Evolutionary conservation across 2,329 filamentous ascomycete species (phyloP).

Genomic region (Zymoseptoria tritici): DNA sequence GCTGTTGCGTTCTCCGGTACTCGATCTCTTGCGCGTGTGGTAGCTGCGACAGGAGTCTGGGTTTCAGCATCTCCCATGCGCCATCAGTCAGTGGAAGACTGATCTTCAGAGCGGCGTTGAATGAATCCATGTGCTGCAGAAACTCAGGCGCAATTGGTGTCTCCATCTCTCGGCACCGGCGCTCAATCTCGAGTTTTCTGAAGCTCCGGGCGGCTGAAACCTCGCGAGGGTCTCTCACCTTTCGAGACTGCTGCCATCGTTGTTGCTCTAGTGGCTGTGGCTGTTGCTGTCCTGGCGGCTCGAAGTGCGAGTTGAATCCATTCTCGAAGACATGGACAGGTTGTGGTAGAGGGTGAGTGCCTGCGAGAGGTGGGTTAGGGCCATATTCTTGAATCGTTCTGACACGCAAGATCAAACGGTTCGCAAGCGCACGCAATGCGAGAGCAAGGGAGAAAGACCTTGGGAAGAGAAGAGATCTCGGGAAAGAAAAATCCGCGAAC

Average conservation of each 20-base stretch:
- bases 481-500: not conserved
- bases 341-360: slow-evolving; percentile 23
- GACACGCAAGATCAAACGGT: not conserved
- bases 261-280: slow-evolving; percentile 4
- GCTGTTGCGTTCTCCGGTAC: slow-evolving; percentile 35
- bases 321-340: slow-evolving; percentile 23
- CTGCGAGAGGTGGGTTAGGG: slow-evolving; percentile 14
- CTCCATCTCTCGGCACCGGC: slow-evolving; percentile 54
- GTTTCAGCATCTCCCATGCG: slow-evolving; percentile 62
- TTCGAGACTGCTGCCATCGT: slow-evolving; percentile 17
- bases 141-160: slow-evolving; percentile 58
- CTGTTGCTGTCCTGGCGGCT: slow-evolving; percentile 2
- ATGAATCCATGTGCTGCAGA: slow-evolving; percentile 63
- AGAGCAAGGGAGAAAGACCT: not conserved
- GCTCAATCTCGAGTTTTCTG: slow-evolving; percentile 64
- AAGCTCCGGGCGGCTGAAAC: slow-evolving; percentile 56
- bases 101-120: slow-evolving; percentile 65
- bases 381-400: not conserved
- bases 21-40: slow-evolving; percentile 55
- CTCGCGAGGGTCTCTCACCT: slow-evolving; percentile 54
- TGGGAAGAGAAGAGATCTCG: not conserved
- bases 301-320: slow-evolving; percentile 1
- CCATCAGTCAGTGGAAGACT: slow-evolving; percentile 59
- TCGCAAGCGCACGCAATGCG: not conserved
- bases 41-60: slow-evolving; percentile 59